Base-by-base conservation (phyloP, 345 rosid species). In the Citrus australasica region DNA sequence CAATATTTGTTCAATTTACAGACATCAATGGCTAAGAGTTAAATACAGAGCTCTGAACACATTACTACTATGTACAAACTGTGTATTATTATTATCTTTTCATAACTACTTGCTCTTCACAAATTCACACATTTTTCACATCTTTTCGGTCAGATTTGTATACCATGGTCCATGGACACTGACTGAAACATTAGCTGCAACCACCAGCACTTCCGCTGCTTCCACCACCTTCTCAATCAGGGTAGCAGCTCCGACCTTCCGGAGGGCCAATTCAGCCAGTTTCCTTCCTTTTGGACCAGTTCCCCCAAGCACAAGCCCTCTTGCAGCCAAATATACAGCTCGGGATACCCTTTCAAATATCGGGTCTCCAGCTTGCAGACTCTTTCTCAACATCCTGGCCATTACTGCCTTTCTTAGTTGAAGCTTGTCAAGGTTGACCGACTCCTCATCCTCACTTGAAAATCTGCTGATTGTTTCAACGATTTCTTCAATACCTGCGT, bases 91-190 rank as follows among this genome's bases (percentile, higher is more conserved):
- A 4, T 68, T 28, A 10, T 74, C 51, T 11, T 42, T 42, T 42
- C 51, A 42, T 42, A 10, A 46, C 51, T 46, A 46, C 51, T 46
- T 11, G 4, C 17, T 46, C 51, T 13, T 11, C 48, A 42, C 48
- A 42, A 42, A 42, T 42, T 46, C 17, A 46, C 51, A 46, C 51
- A 46, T 11, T 63, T 56, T 61, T 62, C 61, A 74, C 90, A 87
- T 75, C 21, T 73, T 75, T 48, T 80, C 82, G 5, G 81, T 63
- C 76, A 95, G 79, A 77, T 78, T 75, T 53, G 76, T 27, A 64
- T 92, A 92, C 99, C 98, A 93, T 35, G 86, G 88, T 72, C 87
- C 84, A 64, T 95, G 99, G 68, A 92, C 91, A 48, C 80, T 60
- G 27, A 84, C 81, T 1, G 99, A 90, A 40, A 93, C 90, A 3